These are phyloP conservation scores for Xylariaceae sp. DNA, from an alignment of 2,329 filamentous ascomycete species.

Conservation along the genomic window DNA sequence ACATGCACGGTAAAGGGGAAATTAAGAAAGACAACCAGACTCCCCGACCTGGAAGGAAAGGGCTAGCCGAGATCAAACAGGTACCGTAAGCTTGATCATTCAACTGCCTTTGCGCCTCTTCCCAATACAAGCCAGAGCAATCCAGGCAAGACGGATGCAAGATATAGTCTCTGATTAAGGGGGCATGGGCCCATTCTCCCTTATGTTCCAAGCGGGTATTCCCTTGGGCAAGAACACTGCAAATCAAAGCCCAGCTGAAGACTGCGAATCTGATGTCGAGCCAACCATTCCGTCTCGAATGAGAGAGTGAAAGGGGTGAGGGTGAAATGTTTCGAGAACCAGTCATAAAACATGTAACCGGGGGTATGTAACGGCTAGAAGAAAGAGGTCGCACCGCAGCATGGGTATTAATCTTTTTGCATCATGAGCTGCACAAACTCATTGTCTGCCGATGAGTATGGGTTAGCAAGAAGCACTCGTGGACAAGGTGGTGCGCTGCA, in stretches of 20 bases:
- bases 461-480: conserved; percentile 21
- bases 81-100: too few species aligned
- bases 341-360: conserved; percentile 23
- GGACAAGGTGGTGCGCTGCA: background rate
- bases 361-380: conserved; percentile 23
- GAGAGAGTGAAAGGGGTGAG: conserved; percentile 6
- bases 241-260: conserved; percentile 7
- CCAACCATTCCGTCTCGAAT: conserved; percentile 7
- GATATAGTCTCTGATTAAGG: background rate
- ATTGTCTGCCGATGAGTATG: conserved; percentile 59
- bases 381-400: conserved; percentile 18
- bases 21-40: too few species aligned
- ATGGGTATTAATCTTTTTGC: conserved; percentile 64
- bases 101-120: too few species aligned
- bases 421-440: conserved; percentile 94
- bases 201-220: conserved; percentile 1
- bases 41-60: too few species aligned
- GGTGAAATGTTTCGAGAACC: conserved; percentile 19
- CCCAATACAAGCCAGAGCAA: too few species aligned
- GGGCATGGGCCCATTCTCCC: conserved; percentile 1
- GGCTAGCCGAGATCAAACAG: too few species aligned
- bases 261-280: conserved; percentile 9
- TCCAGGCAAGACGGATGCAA: too few species aligned
- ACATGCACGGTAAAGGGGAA: too few species aligned
- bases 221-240: conserved; percentile 1